A percentile compares a stretch with the other conserved stretches of the same genome.
Evolutionary conservation across 2,329 filamentous ascomycete species (phyloP).

Genomic region (Ophiosphaerella narmari): DNA sequence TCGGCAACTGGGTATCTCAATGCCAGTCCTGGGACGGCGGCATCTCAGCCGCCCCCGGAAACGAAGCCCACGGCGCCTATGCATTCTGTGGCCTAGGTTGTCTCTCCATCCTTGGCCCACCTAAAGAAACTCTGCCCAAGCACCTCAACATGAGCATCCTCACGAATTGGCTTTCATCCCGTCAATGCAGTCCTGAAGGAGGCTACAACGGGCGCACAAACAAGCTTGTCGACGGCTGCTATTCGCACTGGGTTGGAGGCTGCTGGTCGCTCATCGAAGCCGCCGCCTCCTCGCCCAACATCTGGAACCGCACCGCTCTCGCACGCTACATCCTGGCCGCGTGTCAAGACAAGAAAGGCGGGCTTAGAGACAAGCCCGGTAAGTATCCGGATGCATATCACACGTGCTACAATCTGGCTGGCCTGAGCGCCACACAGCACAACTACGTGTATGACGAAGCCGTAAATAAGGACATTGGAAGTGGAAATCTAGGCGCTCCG

Average conservation of each 20-base stretch:
- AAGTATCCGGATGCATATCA: conserved; percentile 90
- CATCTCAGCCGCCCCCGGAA: conserved; percentile 80
- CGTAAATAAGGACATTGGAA: conserved; percentile 36
- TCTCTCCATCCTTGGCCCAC: conserved; percentile 81
- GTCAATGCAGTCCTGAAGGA: conserved; percentile 88
- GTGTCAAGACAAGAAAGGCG: conserved; percentile 79
- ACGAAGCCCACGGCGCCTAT: conserved; percentile 95
- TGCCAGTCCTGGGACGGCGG: conserved; percentile 98
- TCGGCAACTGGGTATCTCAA: conserved; percentile 78
- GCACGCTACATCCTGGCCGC: conserved; percentile 89
- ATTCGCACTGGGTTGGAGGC: conserved; percentile 95
- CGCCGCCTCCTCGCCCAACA: conserved; percentile 55
- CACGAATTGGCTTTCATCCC: conserved; percentile 84
- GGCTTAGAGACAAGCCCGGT: conserved; percentile 90
- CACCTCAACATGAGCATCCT: conserved; percentile 78
- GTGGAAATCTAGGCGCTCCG: conserved; percentile 41
- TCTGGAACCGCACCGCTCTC: conserved; percentile 84
- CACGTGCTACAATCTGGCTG: conserved; percentile 87
- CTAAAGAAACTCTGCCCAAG: conserved; percentile 73
- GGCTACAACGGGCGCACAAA: conserved; percentile 94
- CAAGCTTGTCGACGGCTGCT: conserved; percentile 97
- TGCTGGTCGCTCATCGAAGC: conserved; percentile 93
- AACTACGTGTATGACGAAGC: conserved; percentile 54
- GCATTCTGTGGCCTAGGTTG: conserved; percentile 92
- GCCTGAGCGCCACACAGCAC: conserved; percentile 82